Evolutionary conservation across 1,139 yeast genomes (phyloP).

Genomic region (Lodderomyces margitis): DNA sequence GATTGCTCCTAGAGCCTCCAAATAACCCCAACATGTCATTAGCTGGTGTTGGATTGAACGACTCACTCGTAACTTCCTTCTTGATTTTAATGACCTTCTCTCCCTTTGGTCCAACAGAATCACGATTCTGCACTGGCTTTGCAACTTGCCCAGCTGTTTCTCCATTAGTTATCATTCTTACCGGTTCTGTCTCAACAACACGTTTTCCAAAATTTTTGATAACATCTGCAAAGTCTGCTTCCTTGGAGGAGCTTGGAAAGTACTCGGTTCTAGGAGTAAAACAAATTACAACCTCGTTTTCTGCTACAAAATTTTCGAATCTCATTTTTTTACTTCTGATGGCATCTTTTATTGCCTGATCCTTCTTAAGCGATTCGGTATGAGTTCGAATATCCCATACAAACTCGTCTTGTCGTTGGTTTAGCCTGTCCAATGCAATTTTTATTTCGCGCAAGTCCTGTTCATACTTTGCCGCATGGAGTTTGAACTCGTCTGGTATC

Average conservation of each 20-base stretch:
- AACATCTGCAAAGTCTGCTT: slow-evolving; percentile 14
- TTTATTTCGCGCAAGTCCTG: neutral
- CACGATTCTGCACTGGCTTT: neutral
- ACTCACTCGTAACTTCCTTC: neutral
- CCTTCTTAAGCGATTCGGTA: slow-evolving; percentile 2
- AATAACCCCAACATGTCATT: slow-evolving; percentile 4
- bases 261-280: slow-evolving; percentile 16
- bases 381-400: neutral
- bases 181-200: neutral
- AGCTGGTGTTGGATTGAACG: neutral
- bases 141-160: neutral
- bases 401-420: slow-evolving; percentile 1
- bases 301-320: slow-evolving; percentile 11
- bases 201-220: slow-evolving; percentile 23
- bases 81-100: neutral
- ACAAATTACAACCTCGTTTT: slow-evolving; percentile 17
- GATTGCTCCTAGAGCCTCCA: slow-evolving; percentile 1
- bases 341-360: slow-evolving; percentile 1
- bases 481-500: neutral
- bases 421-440: neutral
- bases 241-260: slow-evolving; percentile 14
- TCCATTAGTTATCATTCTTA: neutral
- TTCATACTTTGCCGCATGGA: neutral
- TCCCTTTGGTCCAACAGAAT: neutral
- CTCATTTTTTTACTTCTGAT: slow-evolving; percentile 5